Percentiles rank a stretch among this genome's conserved stretches.
These are phyloP conservation scores for Cystobasidiaceae sp. DNA, from an alignment of 1,284 basidiomycete species.

Conservation along the genomic window DNA sequence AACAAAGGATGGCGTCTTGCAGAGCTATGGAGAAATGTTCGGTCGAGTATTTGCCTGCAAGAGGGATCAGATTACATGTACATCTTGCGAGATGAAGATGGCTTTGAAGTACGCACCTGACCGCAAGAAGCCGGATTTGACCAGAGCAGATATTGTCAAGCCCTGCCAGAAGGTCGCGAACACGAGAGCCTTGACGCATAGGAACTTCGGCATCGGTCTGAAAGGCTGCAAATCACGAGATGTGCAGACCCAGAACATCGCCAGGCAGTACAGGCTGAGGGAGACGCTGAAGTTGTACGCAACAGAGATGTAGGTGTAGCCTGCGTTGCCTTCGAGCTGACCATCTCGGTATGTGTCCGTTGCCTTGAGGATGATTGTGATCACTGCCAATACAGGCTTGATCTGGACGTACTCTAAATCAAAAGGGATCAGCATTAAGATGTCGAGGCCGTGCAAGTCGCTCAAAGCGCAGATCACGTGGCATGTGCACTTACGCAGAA, in stretches of 20 bases:
- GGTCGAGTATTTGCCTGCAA: constrained; percentile 76
- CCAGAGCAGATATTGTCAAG: constrained; percentile 77
- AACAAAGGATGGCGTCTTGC: constrained; percentile 82
- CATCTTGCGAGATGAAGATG: neutral
- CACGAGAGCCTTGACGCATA: constrained; percentile 91
- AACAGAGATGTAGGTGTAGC: constrained; percentile 86
- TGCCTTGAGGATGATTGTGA: constrained; percentile 79
- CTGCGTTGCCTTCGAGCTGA: constrained; percentile 71
- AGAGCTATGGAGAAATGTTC: constrained; percentile 86
- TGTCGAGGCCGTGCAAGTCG: neutral
- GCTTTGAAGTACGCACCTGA: constrained; percentile 33
- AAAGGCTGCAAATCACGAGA: constrained; percentile 80
- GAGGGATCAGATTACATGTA: constrained; percentile 25
- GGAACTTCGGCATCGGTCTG: constrained; percentile 83
- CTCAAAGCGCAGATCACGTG: neutral
- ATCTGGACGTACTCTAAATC: constrained; percentile 87
- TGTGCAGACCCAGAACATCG: constrained; percentile 90
- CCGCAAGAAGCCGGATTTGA: constrained; percentile 70
- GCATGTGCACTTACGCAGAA: constrained; percentile 65
- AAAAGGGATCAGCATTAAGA: neutral
- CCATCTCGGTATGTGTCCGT: constrained; percentile 87
- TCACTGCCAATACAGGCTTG: constrained; percentile 81
- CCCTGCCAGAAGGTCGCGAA: constrained; percentile 99
- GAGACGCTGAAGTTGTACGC: constrained; percentile 63
- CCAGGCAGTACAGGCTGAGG: constrained; percentile 75